Percentiles rank a stretch among this genome's conserved stretches.
These are phyloP conservation scores for Daldinia loculata DNA, from an alignment of 495 filamentous ascomycete species.

Conservation along the genomic window DNA sequence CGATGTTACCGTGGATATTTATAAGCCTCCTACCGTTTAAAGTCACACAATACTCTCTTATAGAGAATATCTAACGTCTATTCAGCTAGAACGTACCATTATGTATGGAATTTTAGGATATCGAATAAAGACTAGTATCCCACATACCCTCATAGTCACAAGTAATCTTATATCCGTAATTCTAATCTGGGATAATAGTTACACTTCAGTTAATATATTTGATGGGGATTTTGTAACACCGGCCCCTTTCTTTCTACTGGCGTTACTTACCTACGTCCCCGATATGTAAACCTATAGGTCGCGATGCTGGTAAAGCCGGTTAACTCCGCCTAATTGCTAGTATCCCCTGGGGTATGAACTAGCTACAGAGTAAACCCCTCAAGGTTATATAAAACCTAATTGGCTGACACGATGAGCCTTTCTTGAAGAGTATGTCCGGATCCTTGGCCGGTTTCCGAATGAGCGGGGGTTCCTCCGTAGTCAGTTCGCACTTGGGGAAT, in stretches of 20 bases:
- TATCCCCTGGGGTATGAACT: background rate
- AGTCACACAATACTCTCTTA: background rate
- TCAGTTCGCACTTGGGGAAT: background rate
- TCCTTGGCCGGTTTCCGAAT: background rate
- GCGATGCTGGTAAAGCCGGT: background rate
- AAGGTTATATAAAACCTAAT: background rate
- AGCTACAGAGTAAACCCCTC: background rate
- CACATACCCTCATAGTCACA: background rate
- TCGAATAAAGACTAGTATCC: background rate
- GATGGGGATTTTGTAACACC: background rate
- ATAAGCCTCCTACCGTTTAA: slow-evolving; percentile 7
- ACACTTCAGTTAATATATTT: background rate
- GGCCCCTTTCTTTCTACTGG: background rate
- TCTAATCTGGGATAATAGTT: background rate
- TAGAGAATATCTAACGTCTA: background rate
- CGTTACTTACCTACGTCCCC: background rate
- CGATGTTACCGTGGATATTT: slow-evolving; percentile 35
- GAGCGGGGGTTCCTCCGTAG: background rate
- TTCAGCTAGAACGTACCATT: background rate
- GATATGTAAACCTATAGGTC: background rate
- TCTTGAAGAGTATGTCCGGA: background rate
- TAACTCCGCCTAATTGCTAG: background rate
- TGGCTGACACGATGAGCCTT: background rate
- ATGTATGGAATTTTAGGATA: background rate
- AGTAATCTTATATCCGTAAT: background rate